Conservation (phyloP, 164 flowering plant species). For the grape (Vitis vinifera) region ASM3070453v1 NC_081812.1:22173501-22174000, state of each 20-base stretch:
- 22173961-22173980: neutral
- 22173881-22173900: too few species aligned
- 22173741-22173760: neutral
- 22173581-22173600: neutral
- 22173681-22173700: neutral
- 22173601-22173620: neutral
- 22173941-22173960: neutral
- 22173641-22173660: neutral
- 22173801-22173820: neutral
- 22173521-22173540: constrained; percentile 7
- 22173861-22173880: too few species aligned
- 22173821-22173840: constrained; percentile 3
- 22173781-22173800: constrained; percentile 8
- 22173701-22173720: neutral
- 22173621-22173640: neutral
- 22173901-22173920: constrained; percentile 8
- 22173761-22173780: neutral
- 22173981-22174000: neutral
- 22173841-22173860: neutral
- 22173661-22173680: neutral
- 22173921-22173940: constrained; percentile 12
- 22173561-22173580: neutral
- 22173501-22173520: neutral
- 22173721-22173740: neutral
- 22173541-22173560: neutral